Evolutionary conservation across 169 alveolate genomes (phyloP), one percentile per base, ranked within the genome.

Genomic region (Ichthyophthirius multifiliis): DNA sequence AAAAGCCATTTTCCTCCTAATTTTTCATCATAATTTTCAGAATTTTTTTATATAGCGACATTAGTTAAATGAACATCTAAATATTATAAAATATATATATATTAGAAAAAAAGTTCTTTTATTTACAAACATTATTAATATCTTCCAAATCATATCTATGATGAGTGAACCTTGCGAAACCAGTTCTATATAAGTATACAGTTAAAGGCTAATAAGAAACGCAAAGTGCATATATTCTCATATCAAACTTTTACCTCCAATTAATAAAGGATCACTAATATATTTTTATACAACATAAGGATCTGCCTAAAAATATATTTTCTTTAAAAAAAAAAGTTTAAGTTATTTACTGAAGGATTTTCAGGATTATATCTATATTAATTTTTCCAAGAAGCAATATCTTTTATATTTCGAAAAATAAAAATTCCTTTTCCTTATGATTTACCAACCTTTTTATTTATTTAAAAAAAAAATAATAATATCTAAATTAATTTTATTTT

Each of bases 361-460:
- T 85, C 93, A 35, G 95, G 92, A 74, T 88, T 84, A 91, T 89
- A 86, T 85, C 95, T 93, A 65, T 85, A 88, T 35, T 86, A 86
- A 76, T 91, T 91, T 80, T 93, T 93, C 96, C 99, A 95, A 65
- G 82, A 82, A 47, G 94, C 89, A 30, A 97, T 93, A 78, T 97
- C 96, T 13, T 96, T 87, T 45, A 97, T 91, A 75, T 95, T 95
- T 35, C 94, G 96, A 47, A 97, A 96, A 43, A 97, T 90, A 83
- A 97, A 97, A 27, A 97, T 97, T 6, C 99, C 99, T 75, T 94
- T 93, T 39, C 99, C 99, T 82, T 97, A 96, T 5, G 99, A 94
- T 77, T 95, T 95, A 0, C 97, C 97, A n/a, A 95, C 94, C 34
- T 78, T 63, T 78, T 63, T n/a, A n/a, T n/a, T n/a, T n/a, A n/a